Conservation (phyloP, 2,329 filamentous ascomycete genomes). For the Clonostachys sp. region DNA sequence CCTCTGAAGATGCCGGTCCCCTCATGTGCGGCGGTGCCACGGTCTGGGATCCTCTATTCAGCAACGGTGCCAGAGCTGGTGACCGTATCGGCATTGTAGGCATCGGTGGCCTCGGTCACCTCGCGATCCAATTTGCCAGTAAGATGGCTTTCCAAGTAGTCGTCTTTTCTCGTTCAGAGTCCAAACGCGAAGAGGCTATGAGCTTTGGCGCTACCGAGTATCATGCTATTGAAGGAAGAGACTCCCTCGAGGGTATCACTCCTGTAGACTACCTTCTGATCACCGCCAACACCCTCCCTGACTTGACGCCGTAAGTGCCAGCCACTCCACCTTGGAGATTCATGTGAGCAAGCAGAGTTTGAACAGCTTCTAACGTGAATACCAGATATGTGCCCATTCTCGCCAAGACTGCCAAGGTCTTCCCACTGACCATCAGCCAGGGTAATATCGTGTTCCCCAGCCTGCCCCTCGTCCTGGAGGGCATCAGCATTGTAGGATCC, state of each 20-base stretch:
- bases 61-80: slow-evolving; percentile 60
- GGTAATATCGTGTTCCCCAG: too few relatives aligned
- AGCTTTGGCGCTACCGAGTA: slow-evolving; percentile 16
- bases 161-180: slow-evolving; percentile 14
- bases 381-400: too few relatives aligned
- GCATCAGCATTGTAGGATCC: slow-evolving; percentile 6
- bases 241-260: slow-evolving; percentile 3
- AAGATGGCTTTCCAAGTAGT: slow-evolving; percentile 51
- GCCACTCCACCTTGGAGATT: too few relatives aligned
- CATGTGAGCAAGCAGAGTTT: too few relatives aligned
- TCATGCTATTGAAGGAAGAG: slow-evolving; percentile 7
- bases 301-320: too few relatives aligned
- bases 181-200: slow-evolving; percentile 14
- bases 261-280: slow-evolving; percentile 4
- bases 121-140: slow-evolving; percentile 41
- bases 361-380: slow-evolving; percentile 4
- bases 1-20: slow-evolving; percentile 38
- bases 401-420: too few relatives aligned
- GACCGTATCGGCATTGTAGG: slow-evolving; percentile 71
- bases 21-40: slow-evolving; percentile 67
- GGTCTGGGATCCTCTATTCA: slow-evolving; percentile 65
- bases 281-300: too few relatives aligned
- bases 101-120: slow-evolving; percentile 20
- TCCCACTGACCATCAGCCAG: too few relatives aligned
- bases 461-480: slow-evolving; percentile 7